Conservation (phyloP, 306 rosid species). For the Citrullus colocynthis region DNA sequence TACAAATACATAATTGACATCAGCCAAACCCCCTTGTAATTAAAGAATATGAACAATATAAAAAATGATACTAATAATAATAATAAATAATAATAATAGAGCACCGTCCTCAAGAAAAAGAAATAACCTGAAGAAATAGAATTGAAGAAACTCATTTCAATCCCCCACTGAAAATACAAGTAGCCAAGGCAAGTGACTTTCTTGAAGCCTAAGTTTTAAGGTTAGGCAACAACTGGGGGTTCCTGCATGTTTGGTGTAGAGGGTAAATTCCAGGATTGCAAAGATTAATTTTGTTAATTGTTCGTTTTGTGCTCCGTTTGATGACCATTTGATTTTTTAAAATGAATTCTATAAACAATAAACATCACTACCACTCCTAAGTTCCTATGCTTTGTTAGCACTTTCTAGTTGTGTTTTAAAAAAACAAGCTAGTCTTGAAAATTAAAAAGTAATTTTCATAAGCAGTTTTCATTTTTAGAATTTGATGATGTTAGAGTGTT, state of each 20-base stretch:
- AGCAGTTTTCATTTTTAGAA: too few species aligned
- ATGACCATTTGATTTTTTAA: too few species aligned
- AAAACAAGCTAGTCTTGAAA: too few species aligned
- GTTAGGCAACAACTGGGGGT: slow-evolving; percentile 53
- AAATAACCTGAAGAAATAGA: neutral
- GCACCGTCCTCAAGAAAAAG: neutral
- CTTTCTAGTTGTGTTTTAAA: too few species aligned
- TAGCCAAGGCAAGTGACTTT: neutral
- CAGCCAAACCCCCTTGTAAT: neutral
- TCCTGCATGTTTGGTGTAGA: slow-evolving; percentile 40
- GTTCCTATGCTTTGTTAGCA: too few species aligned
- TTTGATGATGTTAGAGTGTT: too few species aligned
- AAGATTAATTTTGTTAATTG: too few species aligned
- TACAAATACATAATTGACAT: neutral
- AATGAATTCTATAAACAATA: too few species aligned
- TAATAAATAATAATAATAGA: neutral
- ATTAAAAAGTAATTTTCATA: too few species aligned
- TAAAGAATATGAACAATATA: slow-evolving; percentile 6
- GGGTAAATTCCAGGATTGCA: too few species aligned
- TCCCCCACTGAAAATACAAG: neutral
- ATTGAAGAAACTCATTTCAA: neutral
- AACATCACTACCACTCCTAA: too few species aligned
- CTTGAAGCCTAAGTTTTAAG: slow-evolving; percentile 3
- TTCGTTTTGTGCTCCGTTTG: too few species aligned
- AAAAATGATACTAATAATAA: neutral